Conservation (phyloP, 345 rosid genomes). For the Ricinus communis region DNA sequence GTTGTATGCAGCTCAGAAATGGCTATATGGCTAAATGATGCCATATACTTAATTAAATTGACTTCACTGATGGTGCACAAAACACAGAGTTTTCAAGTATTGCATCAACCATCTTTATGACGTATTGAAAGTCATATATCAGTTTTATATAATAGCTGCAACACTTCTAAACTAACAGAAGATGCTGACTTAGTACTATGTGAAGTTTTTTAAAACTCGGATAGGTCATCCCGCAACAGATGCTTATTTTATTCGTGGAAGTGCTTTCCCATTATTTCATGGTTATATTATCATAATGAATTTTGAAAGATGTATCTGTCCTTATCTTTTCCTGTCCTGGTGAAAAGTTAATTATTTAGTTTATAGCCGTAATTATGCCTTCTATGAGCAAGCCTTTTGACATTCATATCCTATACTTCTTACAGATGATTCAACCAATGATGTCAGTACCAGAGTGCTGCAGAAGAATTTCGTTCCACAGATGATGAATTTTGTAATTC, state of each 20-base stretch:
- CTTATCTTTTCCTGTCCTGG: not conserved
- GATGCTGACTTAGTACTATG: not conserved
- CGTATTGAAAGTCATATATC: too few relatives aligned
- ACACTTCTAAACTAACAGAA: not conserved
- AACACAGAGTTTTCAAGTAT: not conserved
- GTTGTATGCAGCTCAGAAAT: not conserved
- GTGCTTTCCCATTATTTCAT: not conserved
- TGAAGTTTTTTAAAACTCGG: not conserved
- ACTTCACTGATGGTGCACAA: not conserved
- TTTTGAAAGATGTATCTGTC: too few relatives aligned
- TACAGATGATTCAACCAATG: conserved; percentile 46
- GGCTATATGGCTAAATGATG: not conserved
- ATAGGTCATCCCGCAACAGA: not conserved
- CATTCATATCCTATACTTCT: conserved; percentile 20
- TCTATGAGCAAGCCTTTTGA: not conserved
- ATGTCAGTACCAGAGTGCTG: conserved; percentile 29
- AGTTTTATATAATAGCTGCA: too few relatives aligned
- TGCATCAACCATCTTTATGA: not conserved
- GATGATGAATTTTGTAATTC: conserved; percentile 34
- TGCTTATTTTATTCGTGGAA: not conserved
- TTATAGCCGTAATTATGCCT: not conserved
- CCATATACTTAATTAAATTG: not conserved
- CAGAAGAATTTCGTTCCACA: conserved; percentile 34
- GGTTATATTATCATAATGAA: too few relatives aligned
- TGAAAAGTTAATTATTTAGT: conserved; percentile 2